Base-by-base conservation (phyloP, 306 rosid genomes). In the Begonia loranthoides region DNA sequence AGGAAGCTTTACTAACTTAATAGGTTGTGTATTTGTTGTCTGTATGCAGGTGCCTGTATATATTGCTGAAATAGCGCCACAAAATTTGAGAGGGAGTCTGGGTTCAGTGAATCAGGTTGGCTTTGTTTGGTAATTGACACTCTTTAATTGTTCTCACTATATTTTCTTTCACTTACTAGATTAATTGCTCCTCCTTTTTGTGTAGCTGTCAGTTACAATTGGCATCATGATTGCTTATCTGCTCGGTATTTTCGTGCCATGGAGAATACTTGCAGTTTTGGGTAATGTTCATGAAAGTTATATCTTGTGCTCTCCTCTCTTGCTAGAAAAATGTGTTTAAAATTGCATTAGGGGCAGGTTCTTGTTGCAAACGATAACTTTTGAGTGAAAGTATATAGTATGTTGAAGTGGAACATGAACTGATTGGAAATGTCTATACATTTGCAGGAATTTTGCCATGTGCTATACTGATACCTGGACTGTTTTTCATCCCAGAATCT, bases 21-120 rank as follows among this genome's bases (percentile, higher is more conserved):
- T 28, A 28, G 36, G 4, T 28, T 28, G 36, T 28, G 36, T 28
- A 28, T 28, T 55, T 50, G 62, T 52, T 61, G 33, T 58, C 52
- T 61, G 52, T 74, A 64, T 34, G 12, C 22, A 90, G 95, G 95
- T 86, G 52, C 99, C 99, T 0, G 87, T 90, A 1, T 90, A 86
- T 54, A 86, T 86, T 60, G 92, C 99, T 33, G 99, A 90, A 78
- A 90, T 90, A 72, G 46, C 99, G 19, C 99, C 99, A 57, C 94
- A 87, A 66, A 78, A 90, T 72, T 46, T 86, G 71, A 80, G 99
- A 69, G 99, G 99, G 50, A 50, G 56, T 63, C 56, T 90, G 48
- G 94, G 68, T 55, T 71, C 99, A 19, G 88, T 90, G 47, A 80
- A 82, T 63, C 99, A 90, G 96, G 99, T 90, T 66, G 47, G 79